Evolutionary conservation across 2,329 filamentous ascomycete species (phyloP).

Genomic region (Penicillium nordicum): DNA sequence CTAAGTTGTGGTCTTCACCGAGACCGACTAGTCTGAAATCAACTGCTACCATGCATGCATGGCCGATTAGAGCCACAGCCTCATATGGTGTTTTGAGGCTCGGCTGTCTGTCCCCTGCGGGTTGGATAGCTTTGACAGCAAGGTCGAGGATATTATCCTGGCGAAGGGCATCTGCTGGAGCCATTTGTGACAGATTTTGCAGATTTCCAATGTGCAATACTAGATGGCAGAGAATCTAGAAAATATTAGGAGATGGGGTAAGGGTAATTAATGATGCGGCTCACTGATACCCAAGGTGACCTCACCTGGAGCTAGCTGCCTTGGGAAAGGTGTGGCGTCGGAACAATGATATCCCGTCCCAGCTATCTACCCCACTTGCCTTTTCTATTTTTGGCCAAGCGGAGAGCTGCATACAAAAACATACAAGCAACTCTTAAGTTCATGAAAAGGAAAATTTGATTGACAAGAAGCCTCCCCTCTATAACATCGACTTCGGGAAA

Average conservation of each 20-base stretch:
- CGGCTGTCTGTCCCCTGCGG: slow-evolving; percentile 24
- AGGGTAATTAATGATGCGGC: background rate
- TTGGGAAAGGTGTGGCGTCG: slow-evolving; percentile 3
- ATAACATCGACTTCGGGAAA: slow-evolving; percentile 82
- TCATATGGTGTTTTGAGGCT: slow-evolving; percentile 60
- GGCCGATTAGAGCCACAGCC: slow-evolving; percentile 76
- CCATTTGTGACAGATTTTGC: slow-evolving; percentile 6
- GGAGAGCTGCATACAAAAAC: background rate
- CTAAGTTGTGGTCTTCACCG: slow-evolving; percentile 73
- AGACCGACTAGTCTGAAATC: slow-evolving; percentile 80
- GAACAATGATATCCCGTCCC: background rate
- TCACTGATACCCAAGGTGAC: background rate
- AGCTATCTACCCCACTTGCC: slow-evolving; percentile 7
- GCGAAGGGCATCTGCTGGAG: slow-evolving; percentile 23
- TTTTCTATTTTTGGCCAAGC: slow-evolving; percentile 1
- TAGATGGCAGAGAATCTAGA: background rate
- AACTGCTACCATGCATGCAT: slow-evolving; percentile 76
- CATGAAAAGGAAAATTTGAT: background rate
- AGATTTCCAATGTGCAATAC: background rate
- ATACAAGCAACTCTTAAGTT: background rate
- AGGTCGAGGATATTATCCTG: slow-evolving; percentile 32
- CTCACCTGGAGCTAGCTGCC: background rate
- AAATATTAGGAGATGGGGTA: background rate
- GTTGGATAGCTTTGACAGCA: slow-evolving; percentile 31
- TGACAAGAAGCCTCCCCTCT: slow-evolving; percentile 24